phyloP scores from a whole-genome alignment of 73 alveolate genomes.

The Blepharisma stoltei region DNA sequence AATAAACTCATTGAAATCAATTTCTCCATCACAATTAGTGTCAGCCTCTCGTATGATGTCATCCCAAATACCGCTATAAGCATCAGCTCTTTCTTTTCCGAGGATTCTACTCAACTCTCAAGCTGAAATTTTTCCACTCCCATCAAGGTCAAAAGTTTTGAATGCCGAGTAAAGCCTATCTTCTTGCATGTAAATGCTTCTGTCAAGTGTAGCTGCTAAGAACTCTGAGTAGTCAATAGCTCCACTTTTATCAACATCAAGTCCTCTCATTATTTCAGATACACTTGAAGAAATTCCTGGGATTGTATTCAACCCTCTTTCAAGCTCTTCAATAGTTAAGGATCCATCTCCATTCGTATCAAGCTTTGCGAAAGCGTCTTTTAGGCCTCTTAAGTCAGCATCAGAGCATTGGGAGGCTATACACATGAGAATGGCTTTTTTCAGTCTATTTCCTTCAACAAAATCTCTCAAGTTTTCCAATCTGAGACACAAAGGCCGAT shows the following conservation, averaged over 20 bases:
- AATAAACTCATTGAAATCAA: no score
- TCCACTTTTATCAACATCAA: constrained; percentile 62
- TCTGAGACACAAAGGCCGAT: neutral
- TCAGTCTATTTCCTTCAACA: constrained; percentile 35
- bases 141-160: constrained; percentile 68
- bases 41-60: no score
- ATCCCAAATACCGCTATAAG: no score
- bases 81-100: constrained; percentile 4
- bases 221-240: constrained; percentile 63
- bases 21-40: no score
- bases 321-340: constrained; percentile 53
- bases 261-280: constrained; percentile 43
- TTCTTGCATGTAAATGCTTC: constrained; percentile 39
- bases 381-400: constrained; percentile 40
- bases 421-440: constrained; percentile 41
- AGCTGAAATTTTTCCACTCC: constrained; percentile 63
- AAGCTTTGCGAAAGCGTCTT: constrained; percentile 46
- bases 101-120: constrained; percentile 57
- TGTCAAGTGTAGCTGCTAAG: constrained; percentile 70
- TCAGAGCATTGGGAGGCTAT: constrained; percentile 41
- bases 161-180: constrained; percentile 62
- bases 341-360: constrained; percentile 74
- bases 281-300: constrained; percentile 35
- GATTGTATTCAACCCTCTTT: constrained; percentile 50
- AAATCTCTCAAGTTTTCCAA: constrained; percentile 30